Percentiles rank a stretch among this genome's conserved stretches.
Evolutionary conservation across 495 filamentous ascomycete genomes (phyloP).

Genomic region (Neurospora sp.): DNA sequence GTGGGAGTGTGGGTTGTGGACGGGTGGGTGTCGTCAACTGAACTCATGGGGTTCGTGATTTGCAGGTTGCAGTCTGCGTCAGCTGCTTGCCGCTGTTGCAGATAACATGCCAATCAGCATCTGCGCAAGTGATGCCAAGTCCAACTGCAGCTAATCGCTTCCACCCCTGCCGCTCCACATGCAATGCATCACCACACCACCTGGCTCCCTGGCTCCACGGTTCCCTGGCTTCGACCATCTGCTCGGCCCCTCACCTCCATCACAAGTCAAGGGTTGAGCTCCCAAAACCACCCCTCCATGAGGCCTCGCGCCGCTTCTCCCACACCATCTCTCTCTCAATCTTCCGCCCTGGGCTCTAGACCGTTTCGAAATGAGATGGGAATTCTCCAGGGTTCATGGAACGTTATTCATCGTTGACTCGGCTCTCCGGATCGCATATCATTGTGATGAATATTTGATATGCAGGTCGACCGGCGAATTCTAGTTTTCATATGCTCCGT

Average conservation of each 20-base stretch:
- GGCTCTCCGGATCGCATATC: not conserved
- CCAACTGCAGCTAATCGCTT: constrained; percentile 18
- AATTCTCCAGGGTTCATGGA: not conserved
- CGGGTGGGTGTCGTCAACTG: constrained; percentile 9
- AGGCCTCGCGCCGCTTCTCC: constrained; percentile 2
- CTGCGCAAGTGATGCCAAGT: constrained; percentile 9
- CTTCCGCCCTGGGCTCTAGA: not conserved
- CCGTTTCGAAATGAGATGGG: not conserved
- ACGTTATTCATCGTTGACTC: not conserved
- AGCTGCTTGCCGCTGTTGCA: constrained; percentile 19
- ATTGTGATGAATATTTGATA: not conserved
- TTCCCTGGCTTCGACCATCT: constrained; percentile 4
- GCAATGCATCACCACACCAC: constrained; percentile 6
- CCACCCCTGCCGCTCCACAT: constrained; percentile 10
- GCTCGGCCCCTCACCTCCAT: constrained; percentile 10
- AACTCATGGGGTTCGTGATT: constrained; percentile 15
- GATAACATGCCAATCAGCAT: constrained; percentile 10
- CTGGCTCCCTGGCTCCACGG: constrained; percentile 8
- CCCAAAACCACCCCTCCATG: constrained; percentile 8
- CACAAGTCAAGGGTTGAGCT: constrained; percentile 8
- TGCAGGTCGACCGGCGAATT: not conserved
- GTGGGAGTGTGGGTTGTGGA: not conserved
- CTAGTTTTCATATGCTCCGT: not conserved
- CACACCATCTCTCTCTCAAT: constrained; percentile 20
- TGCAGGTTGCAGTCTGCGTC: constrained; percentile 17